These are phyloP conservation scores for Suillus occidentalis DNA, from an alignment of 768 basidiomycete genomes.

Conservation along the genomic window DNA sequence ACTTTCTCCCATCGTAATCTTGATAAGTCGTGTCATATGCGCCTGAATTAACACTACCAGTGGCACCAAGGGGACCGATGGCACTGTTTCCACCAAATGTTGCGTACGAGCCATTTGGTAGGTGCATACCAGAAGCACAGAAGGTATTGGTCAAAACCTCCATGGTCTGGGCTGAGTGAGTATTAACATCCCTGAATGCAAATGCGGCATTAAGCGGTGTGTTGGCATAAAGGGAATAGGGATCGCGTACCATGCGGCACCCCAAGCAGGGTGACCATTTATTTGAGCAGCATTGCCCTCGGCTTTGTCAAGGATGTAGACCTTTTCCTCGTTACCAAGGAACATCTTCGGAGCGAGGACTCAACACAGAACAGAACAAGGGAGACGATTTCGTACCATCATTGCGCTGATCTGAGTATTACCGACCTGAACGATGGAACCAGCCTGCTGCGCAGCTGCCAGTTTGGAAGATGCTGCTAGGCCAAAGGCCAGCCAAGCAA, in stretches of 20 bases:
- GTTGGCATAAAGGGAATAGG: constrained; percentile 7
- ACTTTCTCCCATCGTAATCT: constrained; percentile 77
- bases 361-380: not conserved
- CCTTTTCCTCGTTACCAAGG: constrained; percentile 73
- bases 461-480: constrained; percentile 36
- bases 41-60: constrained; percentile 49
- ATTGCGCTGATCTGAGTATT: constrained; percentile 49
- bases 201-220: constrained; percentile 22
- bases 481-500: constrained; percentile 45
- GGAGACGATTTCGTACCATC: constrained; percentile 43
- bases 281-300: constrained; percentile 72
- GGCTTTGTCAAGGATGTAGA: constrained; percentile 90
- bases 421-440: constrained; percentile 26
- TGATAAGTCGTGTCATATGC: constrained; percentile 66
- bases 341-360: constrained; percentile 46
- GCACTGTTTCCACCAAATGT: constrained; percentile 82
- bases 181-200: constrained; percentile 57
- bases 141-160: constrained; percentile 74
- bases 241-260: constrained; percentile 55
- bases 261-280: constrained; percentile 74
- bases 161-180: constrained; percentile 62
- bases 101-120: constrained; percentile 74
- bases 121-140: constrained; percentile 81
- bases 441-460: constrained; percentile 16
- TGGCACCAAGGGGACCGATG: constrained; percentile 61